Conservation (phyloP, 495 filamentous ascomycete species). For the Trichoderma parareesei region DNA sequence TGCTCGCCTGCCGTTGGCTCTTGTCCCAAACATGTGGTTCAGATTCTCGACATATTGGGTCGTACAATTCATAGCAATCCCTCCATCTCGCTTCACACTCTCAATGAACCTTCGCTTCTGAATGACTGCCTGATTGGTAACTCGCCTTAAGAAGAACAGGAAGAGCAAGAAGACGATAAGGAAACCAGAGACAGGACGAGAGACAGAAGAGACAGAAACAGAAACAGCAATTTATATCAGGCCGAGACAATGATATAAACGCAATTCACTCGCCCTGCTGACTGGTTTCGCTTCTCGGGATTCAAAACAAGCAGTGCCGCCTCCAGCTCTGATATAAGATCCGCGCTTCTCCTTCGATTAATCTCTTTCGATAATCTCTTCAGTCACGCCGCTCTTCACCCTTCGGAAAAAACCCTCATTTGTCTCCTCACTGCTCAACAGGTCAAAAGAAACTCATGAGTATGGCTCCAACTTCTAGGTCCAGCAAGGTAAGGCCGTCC, state of each 20-base stretch:
- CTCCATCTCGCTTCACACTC: constrained; percentile 4
- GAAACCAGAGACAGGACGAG: not conserved
- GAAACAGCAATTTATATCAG: not conserved
- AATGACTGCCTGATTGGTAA: constrained; percentile 2
- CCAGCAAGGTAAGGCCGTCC: constrained; percentile 54
- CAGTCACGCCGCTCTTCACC: not conserved
- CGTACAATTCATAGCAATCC: constrained; percentile 1
- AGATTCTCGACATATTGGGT: constrained; percentile 9
- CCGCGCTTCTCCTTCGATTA: not conserved
- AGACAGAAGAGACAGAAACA: not conserved
- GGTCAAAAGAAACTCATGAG: not conserved
- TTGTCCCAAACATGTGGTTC: constrained; percentile 10
- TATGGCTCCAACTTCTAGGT: constrained; percentile 45
- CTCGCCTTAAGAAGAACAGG: not conserved
- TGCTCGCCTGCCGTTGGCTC: constrained; percentile 4
- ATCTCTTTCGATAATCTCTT: not conserved
- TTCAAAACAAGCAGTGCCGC: not conserved
- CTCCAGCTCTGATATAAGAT: not conserved
- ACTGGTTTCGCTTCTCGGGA: not conserved
- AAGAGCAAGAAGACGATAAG: not conserved
- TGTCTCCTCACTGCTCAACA: not conserved
- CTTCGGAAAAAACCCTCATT: no score
- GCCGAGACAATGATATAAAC: constrained; percentile 6
- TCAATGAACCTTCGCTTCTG: not conserved
- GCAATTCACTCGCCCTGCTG: not conserved